Conservation (phyloP, 2,329 filamentous ascomycete species). For the Penicillium palitans region DNA sequence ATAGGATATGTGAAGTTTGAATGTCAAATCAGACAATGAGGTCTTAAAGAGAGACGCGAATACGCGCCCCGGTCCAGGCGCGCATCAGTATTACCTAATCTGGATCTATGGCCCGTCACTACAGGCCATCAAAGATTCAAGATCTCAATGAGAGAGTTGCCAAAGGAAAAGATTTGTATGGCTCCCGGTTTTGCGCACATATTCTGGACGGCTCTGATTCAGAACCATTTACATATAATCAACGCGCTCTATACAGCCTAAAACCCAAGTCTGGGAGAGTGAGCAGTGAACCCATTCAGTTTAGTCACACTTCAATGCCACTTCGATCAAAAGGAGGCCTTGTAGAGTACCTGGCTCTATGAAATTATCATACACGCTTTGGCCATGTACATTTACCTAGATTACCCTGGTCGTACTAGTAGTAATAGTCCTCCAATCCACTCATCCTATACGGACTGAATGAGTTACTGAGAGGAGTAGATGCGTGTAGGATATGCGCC, state of each 20-base stretch:
- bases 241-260: background rate
- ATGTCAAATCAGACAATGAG: background rate
- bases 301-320: too few species aligned
- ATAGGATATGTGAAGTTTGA: background rate
- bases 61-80: slow-evolving; percentile 15
- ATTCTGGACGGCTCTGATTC: background rate
- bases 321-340: too few species aligned
- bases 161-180: background rate
- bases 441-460: too few species aligned
- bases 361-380: too few species aligned
- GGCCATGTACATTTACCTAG: too few species aligned
- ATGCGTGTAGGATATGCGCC: too few species aligned
- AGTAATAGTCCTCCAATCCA: too few species aligned
- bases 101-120: slow-evolving; percentile 6
- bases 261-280: background rate
- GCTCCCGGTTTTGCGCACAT: background rate
- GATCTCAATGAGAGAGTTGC: background rate
- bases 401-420: too few species aligned
- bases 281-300: too few species aligned
- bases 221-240: background rate
- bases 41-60: slow-evolving; percentile 12
- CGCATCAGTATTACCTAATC: slow-evolving; percentile 26
- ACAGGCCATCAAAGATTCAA: too few species aligned
- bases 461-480: too few species aligned
- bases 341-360: too few species aligned